A percentile compares a stretch with the other conserved stretches of the same genome.
These are phyloP conservation scores for Pyrenula massariospora DNA, from an alignment of 495 filamentous ascomycete genomes.

Conservation along the genomic window DNA sequence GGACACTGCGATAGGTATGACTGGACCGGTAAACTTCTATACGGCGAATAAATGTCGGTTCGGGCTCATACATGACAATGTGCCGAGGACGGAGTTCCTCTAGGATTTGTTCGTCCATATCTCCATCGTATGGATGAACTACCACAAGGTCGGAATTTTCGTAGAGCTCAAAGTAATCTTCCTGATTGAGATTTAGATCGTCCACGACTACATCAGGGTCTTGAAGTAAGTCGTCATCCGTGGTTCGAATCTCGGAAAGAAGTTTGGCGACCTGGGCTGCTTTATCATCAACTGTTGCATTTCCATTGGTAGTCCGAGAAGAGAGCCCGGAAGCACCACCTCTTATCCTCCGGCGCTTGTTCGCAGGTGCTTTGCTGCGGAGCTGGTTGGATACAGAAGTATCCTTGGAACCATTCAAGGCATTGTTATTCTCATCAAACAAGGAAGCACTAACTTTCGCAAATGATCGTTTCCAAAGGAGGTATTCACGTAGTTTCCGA, in stretches of 20 bases:
- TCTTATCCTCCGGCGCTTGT: conserved; percentile 81
- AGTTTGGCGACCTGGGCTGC: conserved; percentile 59
- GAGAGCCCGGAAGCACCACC: conserved; percentile 51
- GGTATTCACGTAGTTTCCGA: conserved; percentile 72
- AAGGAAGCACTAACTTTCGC: conserved; percentile 67
- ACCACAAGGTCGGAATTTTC: conserved; percentile 84
- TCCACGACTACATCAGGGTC: conserved; percentile 65
- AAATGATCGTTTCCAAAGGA: conserved; percentile 86
- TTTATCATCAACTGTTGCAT: conserved; percentile 70
- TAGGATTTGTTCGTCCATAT: conserved; percentile 90
- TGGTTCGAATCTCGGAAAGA: conserved; percentile 55
- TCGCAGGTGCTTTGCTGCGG: conserved; percentile 59
- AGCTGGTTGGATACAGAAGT: conserved; percentile 21
- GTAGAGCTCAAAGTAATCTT: conserved; percentile 84
- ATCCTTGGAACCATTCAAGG: conserved; percentile 43
- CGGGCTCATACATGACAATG: conserved; percentile 97
- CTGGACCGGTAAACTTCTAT: conserved; percentile 95
- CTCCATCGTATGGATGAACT: conserved; percentile 86
- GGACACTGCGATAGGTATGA: conserved; percentile 75
- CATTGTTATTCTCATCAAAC: conserved; percentile 68
- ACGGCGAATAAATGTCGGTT: conserved; percentile 86
- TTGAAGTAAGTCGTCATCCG: conserved; percentile 49
- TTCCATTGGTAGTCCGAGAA: conserved; percentile 47
- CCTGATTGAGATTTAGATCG: conserved; percentile 76
- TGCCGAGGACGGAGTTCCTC: conserved; percentile 89